Evolutionary conservation across 2,329 filamentous ascomycete species (phyloP).

Genomic region (Cladorrhinum sp.): DNA sequence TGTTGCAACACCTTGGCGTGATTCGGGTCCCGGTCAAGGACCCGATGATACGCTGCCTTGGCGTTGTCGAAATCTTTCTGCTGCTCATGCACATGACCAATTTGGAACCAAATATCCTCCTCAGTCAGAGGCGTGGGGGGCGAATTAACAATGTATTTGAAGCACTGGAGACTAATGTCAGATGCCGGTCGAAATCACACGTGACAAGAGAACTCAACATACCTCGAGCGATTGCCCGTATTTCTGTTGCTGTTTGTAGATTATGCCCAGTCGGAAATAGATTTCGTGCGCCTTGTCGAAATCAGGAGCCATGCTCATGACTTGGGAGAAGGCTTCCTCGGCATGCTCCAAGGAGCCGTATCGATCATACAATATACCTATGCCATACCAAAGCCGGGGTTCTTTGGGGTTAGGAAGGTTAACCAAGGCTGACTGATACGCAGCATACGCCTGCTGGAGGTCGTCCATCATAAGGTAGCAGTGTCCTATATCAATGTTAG

Average conservation of each 20-base stretch:
- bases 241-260: constrained; percentile 98
- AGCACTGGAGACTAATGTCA: constrained; percentile 62
- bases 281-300: constrained; percentile 99
- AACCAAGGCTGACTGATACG: constrained; percentile 92
- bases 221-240: constrained; percentile 90
- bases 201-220: constrained; percentile 32
- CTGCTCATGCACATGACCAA: constrained; percentile 97
- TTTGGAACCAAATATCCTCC: constrained; percentile 99
- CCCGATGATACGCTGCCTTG: constrained; percentile 86
- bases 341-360: constrained; percentile 96
- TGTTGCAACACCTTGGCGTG: constrained; percentile 98
- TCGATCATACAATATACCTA: constrained; percentile 93
- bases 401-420: constrained; percentile 95
- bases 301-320: constrained; percentile 96
- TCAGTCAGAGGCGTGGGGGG: constrained; percentile 90
- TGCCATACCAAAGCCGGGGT: constrained; percentile 97
- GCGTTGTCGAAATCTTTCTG: constrained; percentile 97
- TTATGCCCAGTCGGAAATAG: constrained; percentile 97
- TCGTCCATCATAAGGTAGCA: constrained; percentile 99
- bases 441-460: constrained; percentile 91
- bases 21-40: constrained; percentile 89
- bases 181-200: not conserved
- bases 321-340: constrained; percentile 95
- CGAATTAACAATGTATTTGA: constrained; percentile 94
- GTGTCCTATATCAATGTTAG: constrained; percentile 60